Evolutionary conservation across 345 rosid species (phyloP), one percentile per base, ranked within the genome.

Genomic region (Rubroshorea leprosula): DNA sequence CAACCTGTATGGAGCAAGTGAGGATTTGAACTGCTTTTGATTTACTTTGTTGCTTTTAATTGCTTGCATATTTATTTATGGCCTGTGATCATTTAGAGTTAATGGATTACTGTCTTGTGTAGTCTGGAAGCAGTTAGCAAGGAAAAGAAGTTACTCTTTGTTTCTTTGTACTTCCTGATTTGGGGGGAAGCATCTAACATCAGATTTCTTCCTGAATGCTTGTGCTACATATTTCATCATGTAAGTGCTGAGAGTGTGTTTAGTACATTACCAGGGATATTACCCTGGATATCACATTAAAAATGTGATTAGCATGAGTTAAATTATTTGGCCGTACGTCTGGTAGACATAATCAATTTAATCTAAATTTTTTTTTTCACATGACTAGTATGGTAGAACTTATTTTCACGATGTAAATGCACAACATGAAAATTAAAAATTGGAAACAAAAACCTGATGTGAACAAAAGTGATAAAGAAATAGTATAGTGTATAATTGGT

Each of bases 151-250:
- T 17, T 89, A 55, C 86, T 86, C 31, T 85, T 78, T 68, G 75
- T 89, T 57, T 86, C 91, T 39, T 68, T 93, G 73, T 93, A 89
- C 72, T 89, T 80, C 65, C 74, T 85, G 54, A 86, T 93, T 58
- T 93, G 99, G 99, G 99, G 99, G 15, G 96, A 88, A 75, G 96
- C 96, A 69, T 62, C 93, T 64, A 88, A 88, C 66, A 62, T 85
- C 57, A 81, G 96, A 76, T 88, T 79, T 69, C 86, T 88, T 79
- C 96, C 96, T 21, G 96, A 88, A 78, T 88, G 96, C 74, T 68
- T 88, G 70, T 88, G 96, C 83, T 88, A 93, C 82, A 85, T 93
- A 68, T 93, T 89, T 73, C 99, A 93, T 77, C 86, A 93, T 72
- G 98, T 89, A 74, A 77, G 87, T 74, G 1, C 46, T 45, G 23